Base-by-base conservation (phyloP, 1,139 yeast species). In the Hyphopichia wangnamkhiaoensis region DNA sequence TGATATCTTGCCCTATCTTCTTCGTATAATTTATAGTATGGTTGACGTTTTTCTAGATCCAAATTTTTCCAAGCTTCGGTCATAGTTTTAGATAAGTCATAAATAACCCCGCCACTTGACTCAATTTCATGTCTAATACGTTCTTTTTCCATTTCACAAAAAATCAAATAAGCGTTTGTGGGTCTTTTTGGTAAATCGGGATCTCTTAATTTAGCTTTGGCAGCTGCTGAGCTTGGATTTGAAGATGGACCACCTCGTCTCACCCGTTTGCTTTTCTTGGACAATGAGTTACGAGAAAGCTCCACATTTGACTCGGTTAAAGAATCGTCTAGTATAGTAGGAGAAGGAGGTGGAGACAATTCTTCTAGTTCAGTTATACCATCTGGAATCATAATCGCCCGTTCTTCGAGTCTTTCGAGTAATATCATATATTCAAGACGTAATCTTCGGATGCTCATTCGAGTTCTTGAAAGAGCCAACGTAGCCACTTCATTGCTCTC, bases 151-250 rank as follows among this genome's bases (percentile, higher is more conserved):
- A 79, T 67, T 45, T 90, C 97, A 64, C 97, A 90, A 57, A 86
- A 90, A 39, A 88, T 78, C 46, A 89, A 70, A 55, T 90, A 89
- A 8, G 96, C 95, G 60, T 90, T 90, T 5, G 95, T 85, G 13
- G 96, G 96, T 51, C 95, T 74, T 52, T 87, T 87, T 13, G 97
- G 96, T 53, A 84, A 75, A 49, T 81, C 83, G 3, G 95, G 96
- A 58, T 87, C 95, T 53, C 90, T 76, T 20, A 68, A 56, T 19
- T 39, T 33, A 15, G 46, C 49, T n/a, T 32, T 40, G 8, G 45
- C 37, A 5, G 46, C 38, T 3, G 45, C 33, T 1, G 42, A 37
- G 24, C 39, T 37, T 4, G 46, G 24, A 25, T 18, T 14, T 27
- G 39, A 42, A 33, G 25, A 34, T 10, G 30, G 39, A 35, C 41